Percentiles rank a stretch among this genome's conserved stretches.
Conservation (phyloP, 345 rosid species). For the thale cress (Arabidopsis thaliana) region DNA sequence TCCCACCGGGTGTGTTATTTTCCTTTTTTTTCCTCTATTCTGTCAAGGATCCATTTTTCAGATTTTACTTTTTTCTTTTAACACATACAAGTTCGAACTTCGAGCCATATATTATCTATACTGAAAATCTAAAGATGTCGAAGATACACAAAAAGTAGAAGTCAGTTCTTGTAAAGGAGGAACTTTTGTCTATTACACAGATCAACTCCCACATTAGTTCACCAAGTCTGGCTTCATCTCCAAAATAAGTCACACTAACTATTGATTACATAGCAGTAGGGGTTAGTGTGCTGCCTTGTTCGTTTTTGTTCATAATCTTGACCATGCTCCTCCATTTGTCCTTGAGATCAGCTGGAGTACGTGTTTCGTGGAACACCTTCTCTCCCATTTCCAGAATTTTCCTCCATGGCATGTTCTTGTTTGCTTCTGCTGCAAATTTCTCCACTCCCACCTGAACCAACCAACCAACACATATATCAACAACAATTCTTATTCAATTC, state of each 20-base stretch:
- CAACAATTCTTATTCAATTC: neutral
- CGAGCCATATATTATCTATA: neutral
- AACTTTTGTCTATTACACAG: conserved; percentile 10
- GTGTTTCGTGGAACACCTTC: conserved; percentile 57
- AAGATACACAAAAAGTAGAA: conserved; percentile 7
- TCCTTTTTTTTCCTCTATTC: too few species aligned
- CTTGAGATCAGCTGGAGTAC: conserved; percentile 74
- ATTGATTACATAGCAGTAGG: neutral
- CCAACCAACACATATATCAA: conserved; percentile 6
- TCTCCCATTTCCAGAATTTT: conserved; percentile 78
- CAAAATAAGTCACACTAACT: conserved; percentile 16
- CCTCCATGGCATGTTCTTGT: conserved; percentile 80
- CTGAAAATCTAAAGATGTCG: neutral
- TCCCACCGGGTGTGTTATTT: conserved; percentile 63
- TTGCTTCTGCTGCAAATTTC: conserved; percentile 47
- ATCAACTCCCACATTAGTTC: conserved; percentile 6
- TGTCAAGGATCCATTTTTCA: neutral
- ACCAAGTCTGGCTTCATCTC: conserved; percentile 27
- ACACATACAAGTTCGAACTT: neutral
- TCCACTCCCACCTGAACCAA: conserved; percentile 65
- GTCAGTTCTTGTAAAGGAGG: conserved; percentile 14
- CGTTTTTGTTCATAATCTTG: conserved; percentile 2
- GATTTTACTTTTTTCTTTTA: neutral
- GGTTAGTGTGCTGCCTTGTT: neutral
- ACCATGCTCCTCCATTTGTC: conserved; percentile 74